phyloP scores from a whole-genome alignment of 345 rosid species.

The Lepidium didymum region DNA sequence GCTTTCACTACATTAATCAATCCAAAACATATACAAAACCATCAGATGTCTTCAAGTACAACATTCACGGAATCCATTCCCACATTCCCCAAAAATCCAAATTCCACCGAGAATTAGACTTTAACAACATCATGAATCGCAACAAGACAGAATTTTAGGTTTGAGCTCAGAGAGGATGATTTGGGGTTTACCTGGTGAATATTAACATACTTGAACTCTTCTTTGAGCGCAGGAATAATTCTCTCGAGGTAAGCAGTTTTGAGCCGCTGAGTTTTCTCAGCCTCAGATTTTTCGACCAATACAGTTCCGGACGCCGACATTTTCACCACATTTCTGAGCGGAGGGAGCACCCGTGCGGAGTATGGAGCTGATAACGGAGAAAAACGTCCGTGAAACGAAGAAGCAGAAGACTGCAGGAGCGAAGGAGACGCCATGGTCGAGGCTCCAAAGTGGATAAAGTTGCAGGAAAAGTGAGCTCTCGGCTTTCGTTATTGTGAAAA shows the following conservation, averaged over 20 bases:
- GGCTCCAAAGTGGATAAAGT: constrained; percentile 25
- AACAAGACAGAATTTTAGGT: not conserved
- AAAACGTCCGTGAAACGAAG: constrained; percentile 53
- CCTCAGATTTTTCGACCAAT: constrained; percentile 76
- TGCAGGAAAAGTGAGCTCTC: constrained; percentile 5
- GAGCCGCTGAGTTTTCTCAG: constrained; percentile 61
- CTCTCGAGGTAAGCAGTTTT: constrained; percentile 67
- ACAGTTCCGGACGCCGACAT: constrained; percentile 47
- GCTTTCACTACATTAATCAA: constrained; percentile 10
- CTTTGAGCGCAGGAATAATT: constrained; percentile 70
- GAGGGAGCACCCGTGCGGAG: constrained; percentile 22
- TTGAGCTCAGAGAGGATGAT: not conserved
- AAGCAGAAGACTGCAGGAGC: constrained; percentile 45
- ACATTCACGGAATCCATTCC: not conserved
- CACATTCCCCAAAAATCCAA: not conserved
- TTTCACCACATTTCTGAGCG: constrained; percentile 38
- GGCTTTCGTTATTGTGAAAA: not conserved
- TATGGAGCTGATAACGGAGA: constrained; percentile 30
- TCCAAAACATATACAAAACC: not conserved
- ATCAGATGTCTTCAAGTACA: not conserved
- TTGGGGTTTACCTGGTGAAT: constrained; percentile 54
- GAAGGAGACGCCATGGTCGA: constrained; percentile 48
- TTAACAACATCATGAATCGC: not conserved
- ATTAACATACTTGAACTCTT: constrained; percentile 77
- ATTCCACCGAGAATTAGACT: not conserved